Evolutionary conservation across 305 asterid species (phyloP), one percentile per base, ranked within the genome.

Genomic region (Solanum aculeatissimum): DNA sequence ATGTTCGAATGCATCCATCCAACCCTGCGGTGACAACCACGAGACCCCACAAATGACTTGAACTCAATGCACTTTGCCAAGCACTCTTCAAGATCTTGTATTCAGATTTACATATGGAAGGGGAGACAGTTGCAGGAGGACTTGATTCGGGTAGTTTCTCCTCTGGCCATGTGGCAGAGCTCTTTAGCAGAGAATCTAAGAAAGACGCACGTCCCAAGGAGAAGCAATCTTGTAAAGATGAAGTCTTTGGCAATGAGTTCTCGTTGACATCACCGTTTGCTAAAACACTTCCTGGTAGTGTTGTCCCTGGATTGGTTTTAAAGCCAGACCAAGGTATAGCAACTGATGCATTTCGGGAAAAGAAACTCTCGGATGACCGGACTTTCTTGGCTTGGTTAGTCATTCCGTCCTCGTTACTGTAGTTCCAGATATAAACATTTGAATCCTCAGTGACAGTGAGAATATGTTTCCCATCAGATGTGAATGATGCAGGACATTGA

Each of bases 11-110:
- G 87, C 95, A 91, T 14, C 98, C 98, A 74, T 94, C 98, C 97
- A 92, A 93, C 8, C 98, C 94, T 11, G 97, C 97, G n/a, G 96
- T 94, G 4, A 94, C 98, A 18, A 93, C 85, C 89, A 94, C 98
- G 21, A 89, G 92, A 7, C 98, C 98, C 98, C 98, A 94, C 87
- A 89, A 86, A 84, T 94, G 90, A 45, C 94, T 94, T 9, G 93
- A 89, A 81, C 86, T 87, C 85, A 92, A 75, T 1, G 94, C 93
- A 51, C 84, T 91, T 83, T 88, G 86, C 94, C 91, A 90, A 14
- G 95, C 92, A 38, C 89, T 91, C 91, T 90, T 94, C 82, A 93
- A 86, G 80, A 93, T 92, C 90, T 91, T 93, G 78, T 90, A 92
- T 69, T 93, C 97, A 0, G 97, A 88, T 84, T 89, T 94, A 32